Evolutionary conservation across 2,329 filamentous ascomycete species (phyloP), one percentile per base, ranked within the genome.

Genomic region (Xylaria sp.): DNA sequence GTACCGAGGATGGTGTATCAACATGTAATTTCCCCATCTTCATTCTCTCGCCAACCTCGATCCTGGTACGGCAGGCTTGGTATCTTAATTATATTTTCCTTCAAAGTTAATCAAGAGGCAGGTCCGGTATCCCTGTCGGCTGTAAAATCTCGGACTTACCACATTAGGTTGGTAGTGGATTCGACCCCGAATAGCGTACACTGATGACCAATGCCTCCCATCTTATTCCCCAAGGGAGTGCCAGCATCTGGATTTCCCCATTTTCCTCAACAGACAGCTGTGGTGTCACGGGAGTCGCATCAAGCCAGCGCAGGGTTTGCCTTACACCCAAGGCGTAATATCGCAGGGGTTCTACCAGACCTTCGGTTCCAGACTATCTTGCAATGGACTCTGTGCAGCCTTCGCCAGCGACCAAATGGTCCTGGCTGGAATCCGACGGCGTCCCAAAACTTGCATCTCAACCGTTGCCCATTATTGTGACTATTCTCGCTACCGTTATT

Each of bases 71-170:
- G 43, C 21, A 14, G 6, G 6, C 2, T 40, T n/a, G 19, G 38
- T 40, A 12, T 12, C 37, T n/a, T 46, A 8, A 17, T 23, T 42
- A 37, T 38, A 45, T 21, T 23, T 42, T 25, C 19, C 11, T 12
- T 3, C 33, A 14, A 19, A 7, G 9, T 28, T 15, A 28, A 46
- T 12, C 14, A 28, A n/a, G n/a, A n/a, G n/a, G n/a, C n/a, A n/a
- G n/a, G n/a, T n/a, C n/a, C n/a, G n/a, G n/a, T n/a, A n/a, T n/a
- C n/a, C n/a, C n/a, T n/a, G n/a, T 47, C 33, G 50, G 17, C 40
- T 45, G 42, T n/a, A 25, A 60, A 23, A 47, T 56, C 46, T 60
- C 56, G 56, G 61, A 53, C 57, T 63, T 63, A 60, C 61, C 38
- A 9, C 15, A 60, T 56, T 33, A 28, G 57, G 61, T 47, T 63